phyloP scores from a whole-genome alignment of 2,329 filamentous ascomycete species.

The Phialemoniopsis sp. region DNA sequence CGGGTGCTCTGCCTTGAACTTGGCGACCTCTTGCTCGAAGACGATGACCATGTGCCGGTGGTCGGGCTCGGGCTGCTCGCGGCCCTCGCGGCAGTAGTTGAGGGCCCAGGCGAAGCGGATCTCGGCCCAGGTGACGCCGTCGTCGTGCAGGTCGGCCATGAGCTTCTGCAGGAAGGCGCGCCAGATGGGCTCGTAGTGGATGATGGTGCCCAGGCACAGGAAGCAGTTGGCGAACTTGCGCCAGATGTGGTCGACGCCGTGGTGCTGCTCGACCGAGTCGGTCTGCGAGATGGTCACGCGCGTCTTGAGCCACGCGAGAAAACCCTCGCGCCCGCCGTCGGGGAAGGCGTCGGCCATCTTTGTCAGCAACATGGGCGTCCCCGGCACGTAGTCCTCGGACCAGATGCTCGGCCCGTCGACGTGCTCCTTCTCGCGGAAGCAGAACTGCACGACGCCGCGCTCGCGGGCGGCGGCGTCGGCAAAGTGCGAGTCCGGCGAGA shows the following conservation, averaged over 20 bases:
- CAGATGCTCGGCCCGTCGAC: slow-evolving; percentile 55
- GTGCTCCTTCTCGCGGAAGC: slow-evolving; percentile 44
- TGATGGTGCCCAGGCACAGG: slow-evolving; percentile 64
- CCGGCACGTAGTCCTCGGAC: slow-evolving; percentile 56
- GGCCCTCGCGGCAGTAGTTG: slow-evolving; percentile 61
- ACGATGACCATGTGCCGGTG: slow-evolving; percentile 67
- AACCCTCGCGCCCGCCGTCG: slow-evolving; percentile 64
- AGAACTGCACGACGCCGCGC: slow-evolving; percentile 50
- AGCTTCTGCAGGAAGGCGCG: slow-evolving; percentile 69
- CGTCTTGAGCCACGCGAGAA: slow-evolving; percentile 71
- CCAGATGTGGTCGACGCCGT: slow-evolving; percentile 83
- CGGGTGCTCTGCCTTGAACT: slow-evolving; percentile 69
- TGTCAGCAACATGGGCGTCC: slow-evolving; percentile 52
- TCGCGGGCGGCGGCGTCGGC: slow-evolving; percentile 45
- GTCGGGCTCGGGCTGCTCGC: slow-evolving; percentile 62
- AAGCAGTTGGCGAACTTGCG: slow-evolving; percentile 75
- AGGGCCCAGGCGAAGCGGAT: slow-evolving; percentile 70
- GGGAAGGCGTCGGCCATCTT: slow-evolving; percentile 73
- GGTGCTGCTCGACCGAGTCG: slow-evolving; percentile 75
- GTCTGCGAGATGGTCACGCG: slow-evolving; percentile 67
- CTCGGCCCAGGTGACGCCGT: slow-evolving; percentile 84
- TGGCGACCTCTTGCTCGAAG: slow-evolving; percentile 72
- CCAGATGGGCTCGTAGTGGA: slow-evolving; percentile 90
- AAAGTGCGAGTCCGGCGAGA: slow-evolving; percentile 52
- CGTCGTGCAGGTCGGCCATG: slow-evolving; percentile 66